Percentiles rank a stretch among this genome's conserved stretches.
phyloP scores from a whole-genome alignment of 495 filamentous ascomycete genomes.

The Lasiosphaeris hirsuta region DNA sequence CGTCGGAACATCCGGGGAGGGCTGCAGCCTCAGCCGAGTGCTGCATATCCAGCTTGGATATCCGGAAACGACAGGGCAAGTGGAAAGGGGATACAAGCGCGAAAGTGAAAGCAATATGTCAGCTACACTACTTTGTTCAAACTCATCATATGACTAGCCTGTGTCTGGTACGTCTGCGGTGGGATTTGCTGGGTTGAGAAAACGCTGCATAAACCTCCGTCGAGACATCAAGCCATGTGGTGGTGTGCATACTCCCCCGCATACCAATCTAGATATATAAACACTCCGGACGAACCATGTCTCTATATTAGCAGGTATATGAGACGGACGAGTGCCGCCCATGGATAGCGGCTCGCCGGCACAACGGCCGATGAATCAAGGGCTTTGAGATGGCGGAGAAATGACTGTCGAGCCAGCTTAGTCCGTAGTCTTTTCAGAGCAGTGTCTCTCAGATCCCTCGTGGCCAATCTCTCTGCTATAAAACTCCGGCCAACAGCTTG shows the following conservation, averaged over 20 bases:
- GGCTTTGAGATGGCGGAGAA: neutral
- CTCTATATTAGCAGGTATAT: conserved; percentile 26
- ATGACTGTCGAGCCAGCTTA: neutral
- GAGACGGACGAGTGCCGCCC: neutral
- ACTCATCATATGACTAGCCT: neutral
- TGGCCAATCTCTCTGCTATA: neutral
- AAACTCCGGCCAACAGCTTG: neutral
- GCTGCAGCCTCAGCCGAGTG: no score
- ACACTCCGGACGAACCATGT: neutral
- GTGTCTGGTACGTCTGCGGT: neutral
- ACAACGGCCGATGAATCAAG: neutral
- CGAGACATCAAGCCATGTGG: neutral
- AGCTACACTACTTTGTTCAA: no score
- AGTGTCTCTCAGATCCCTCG: neutral
- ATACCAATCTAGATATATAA: conserved; percentile 24
- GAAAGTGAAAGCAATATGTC: no score
- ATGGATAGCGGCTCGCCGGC: neutral
- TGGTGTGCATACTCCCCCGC: conserved; percentile 15
- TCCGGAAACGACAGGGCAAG: no score
- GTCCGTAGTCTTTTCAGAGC: no score
- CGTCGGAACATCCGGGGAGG: no score
- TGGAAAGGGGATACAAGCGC: no score
- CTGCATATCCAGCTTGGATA: no score
- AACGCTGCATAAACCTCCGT: no score
- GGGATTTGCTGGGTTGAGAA: neutral